phyloP scores from a whole-genome alignment of 805 yeast genomes.

The Starmerella powellii region DNA sequence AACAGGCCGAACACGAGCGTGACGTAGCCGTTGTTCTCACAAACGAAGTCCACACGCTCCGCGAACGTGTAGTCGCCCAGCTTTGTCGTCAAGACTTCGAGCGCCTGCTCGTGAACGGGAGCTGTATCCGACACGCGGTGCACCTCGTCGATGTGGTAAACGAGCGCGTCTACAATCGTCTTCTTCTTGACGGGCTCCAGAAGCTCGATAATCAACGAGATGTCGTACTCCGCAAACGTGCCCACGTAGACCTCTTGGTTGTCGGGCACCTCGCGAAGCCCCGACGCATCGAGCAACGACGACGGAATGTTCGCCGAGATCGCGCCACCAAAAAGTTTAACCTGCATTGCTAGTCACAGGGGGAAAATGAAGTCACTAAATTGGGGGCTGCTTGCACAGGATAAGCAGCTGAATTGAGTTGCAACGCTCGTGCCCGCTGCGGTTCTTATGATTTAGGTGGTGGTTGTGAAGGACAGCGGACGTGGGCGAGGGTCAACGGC shows the following conservation, averaged over 20 bases:
- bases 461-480: no score
- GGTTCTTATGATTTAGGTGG: no score
- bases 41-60: constrained; percentile 17
- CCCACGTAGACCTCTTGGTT: constrained; percentile 81
- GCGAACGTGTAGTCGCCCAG: constrained; percentile 14
- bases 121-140: constrained; percentile 19
- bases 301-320: constrained; percentile 46
- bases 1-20: constrained; percentile 18
- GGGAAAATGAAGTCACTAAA: no score
- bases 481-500: no score
- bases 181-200: constrained; percentile 29
- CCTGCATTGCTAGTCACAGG: background rate
- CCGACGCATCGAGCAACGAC: constrained; percentile 62
- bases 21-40: constrained; percentile 1
- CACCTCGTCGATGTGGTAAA: constrained; percentile 21
- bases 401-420: no score
- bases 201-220: constrained; percentile 32
- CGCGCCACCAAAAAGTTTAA: constrained; percentile 71
- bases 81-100: constrained; percentile 6
- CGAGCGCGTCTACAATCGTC: constrained; percentile 16
- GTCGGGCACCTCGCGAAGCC: constrained; percentile 75
- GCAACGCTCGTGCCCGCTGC: no score
- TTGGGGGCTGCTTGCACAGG: no score
- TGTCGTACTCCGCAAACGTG: constrained; percentile 26
- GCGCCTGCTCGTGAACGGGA: constrained; percentile 4